These are phyloP conservation scores for Emmonsiellopsis sp. DNA, from an alignment of 2,329 filamentous ascomycete genomes.

Conservation along the genomic window DNA sequence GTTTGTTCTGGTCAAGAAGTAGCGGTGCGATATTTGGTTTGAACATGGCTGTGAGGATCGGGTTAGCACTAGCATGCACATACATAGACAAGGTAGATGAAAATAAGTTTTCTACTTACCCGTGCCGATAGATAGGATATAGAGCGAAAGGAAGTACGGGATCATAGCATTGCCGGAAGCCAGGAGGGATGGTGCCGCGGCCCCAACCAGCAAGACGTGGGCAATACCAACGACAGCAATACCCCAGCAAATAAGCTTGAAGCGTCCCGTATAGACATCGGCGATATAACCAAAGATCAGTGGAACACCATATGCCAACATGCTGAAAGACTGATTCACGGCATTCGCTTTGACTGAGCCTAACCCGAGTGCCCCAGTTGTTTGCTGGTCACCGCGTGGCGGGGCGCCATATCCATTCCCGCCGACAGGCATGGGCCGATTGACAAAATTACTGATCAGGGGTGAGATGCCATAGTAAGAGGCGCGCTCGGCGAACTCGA, in stretches of 20 bases:
- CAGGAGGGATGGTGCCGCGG: neutral
- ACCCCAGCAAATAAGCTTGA: neutral
- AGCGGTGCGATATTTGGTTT: neutral
- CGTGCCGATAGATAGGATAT: neutral
- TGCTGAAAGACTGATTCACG: slow-evolving; percentile 46
- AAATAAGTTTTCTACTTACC: neutral
- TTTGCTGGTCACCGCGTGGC: slow-evolving; percentile 28
- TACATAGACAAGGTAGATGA: neutral
- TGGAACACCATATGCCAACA: slow-evolving; percentile 51
- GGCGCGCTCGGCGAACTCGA: slow-evolving; percentile 54
- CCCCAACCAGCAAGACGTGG: neutral
- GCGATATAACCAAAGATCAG: neutral
- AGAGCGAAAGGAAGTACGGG: neutral
- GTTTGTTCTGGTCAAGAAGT: slow-evolving; percentile 20
- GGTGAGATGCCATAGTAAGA: slow-evolving; percentile 52
- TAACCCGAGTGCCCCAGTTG: slow-evolving; percentile 51
- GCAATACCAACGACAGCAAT: neutral
- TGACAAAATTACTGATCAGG: slow-evolving; percentile 54
- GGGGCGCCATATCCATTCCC: slow-evolving; percentile 32
- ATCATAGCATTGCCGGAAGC: neutral
- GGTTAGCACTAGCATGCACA: neutral
- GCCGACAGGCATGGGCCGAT: slow-evolving; percentile 45
- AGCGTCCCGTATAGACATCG: neutral
- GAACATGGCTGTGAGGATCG: neutral
- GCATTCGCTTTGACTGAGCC: slow-evolving; percentile 46